These are phyloP conservation scores for Corymbia calophylla DNA, from an alignment of 441 rosid species.

Conservation along the genomic window DNA sequence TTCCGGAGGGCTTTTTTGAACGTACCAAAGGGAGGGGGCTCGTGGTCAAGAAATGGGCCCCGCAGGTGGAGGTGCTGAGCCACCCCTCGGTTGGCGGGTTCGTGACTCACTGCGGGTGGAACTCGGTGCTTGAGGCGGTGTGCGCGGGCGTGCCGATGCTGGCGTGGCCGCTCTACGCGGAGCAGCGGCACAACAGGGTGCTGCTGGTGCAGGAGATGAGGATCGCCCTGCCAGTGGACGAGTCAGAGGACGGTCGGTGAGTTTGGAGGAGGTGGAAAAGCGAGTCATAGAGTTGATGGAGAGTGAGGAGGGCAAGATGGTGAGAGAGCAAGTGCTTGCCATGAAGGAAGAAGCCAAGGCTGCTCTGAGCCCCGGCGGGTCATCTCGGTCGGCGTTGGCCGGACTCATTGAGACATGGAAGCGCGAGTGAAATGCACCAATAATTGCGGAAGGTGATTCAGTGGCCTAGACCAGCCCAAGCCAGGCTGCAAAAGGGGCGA, in stretches of 20 bases:
- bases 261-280: conserved; percentile 19
- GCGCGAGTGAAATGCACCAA: background rate
- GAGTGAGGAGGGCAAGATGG: background rate
- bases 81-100: background rate
- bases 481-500: background rate
- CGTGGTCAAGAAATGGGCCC: background rate
- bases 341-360: no score
- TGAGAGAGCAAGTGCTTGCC: no score
- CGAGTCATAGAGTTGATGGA: conserved; percentile 25
- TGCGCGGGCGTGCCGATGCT: background rate
- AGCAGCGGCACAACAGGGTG: conserved; percentile 5
- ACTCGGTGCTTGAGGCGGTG: background rate
- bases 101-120: background rate
- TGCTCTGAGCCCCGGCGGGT: no score
- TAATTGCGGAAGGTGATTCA: background rate
- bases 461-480: background rate
- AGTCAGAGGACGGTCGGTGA: conserved; percentile 20
- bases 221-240: conserved; percentile 18
- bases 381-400: no score
- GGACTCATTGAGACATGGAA: no score
- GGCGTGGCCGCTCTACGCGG: background rate
- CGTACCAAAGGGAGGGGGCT: background rate
- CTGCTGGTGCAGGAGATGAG: conserved; percentile 23
- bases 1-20: background rate
- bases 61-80: background rate